A percentile compares a stretch with the other conserved stretches of the same genome.
phyloP scores from a whole-genome alignment of 1,284 basidiomycete genomes.

The Ganoderma resinaceum region DNA sequence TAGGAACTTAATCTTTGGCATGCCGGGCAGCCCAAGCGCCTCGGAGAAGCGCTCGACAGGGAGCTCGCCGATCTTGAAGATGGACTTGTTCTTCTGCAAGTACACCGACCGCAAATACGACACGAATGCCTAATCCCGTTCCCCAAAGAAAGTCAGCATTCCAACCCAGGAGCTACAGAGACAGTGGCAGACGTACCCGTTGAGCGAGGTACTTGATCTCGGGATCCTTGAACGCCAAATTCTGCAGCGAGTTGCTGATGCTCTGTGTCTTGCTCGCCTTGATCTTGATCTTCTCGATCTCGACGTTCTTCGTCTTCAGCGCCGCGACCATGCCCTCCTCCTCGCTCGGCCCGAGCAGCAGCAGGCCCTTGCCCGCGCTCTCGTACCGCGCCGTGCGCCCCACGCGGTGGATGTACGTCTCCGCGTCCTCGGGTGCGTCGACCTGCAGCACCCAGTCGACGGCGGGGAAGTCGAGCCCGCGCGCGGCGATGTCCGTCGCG shows the following conservation, averaged over 20 bases:
- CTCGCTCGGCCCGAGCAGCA: slow-evolving; percentile 90
- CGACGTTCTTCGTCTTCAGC: slow-evolving; percentile 78
- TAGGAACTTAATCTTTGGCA: slow-evolving; percentile 95
- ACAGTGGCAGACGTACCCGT: slow-evolving; percentile 59
- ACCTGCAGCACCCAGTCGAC: slow-evolving; percentile 98
- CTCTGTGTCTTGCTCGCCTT: slow-evolving; percentile 88
- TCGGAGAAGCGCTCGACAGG: slow-evolving; percentile 89
- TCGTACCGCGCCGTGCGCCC: slow-evolving; percentile 96
- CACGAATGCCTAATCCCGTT: slow-evolving; percentile 82
- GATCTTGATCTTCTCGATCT: slow-evolving; percentile 88
- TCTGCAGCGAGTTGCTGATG: slow-evolving; percentile 91
- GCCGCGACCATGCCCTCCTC: slow-evolving; percentile 87
- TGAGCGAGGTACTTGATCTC: slow-evolving; percentile 98
- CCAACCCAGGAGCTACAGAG: no score
- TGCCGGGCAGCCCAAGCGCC: slow-evolving; percentile 91
- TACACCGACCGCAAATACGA: slow-evolving; percentile 95
- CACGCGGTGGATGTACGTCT: slow-evolving; percentile 97
- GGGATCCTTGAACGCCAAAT: slow-evolving; percentile 93
- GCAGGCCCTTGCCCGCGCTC: slow-evolving; percentile 86
- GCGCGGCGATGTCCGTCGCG: slow-evolving; percentile 97
- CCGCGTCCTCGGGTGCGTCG: slow-evolving; percentile 98
- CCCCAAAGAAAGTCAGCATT: background rate
- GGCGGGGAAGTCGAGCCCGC: slow-evolving; percentile 96
- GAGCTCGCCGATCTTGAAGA: slow-evolving; percentile 88
- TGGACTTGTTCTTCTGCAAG: slow-evolving; percentile 92